A percentile compares a stretch with the other conserved stretches of the same genome.
These are phyloP conservation scores for Gossypium schwendimanii DNA, from an alignment of 441 rosid genomes.

Conservation along the genomic window DNA sequence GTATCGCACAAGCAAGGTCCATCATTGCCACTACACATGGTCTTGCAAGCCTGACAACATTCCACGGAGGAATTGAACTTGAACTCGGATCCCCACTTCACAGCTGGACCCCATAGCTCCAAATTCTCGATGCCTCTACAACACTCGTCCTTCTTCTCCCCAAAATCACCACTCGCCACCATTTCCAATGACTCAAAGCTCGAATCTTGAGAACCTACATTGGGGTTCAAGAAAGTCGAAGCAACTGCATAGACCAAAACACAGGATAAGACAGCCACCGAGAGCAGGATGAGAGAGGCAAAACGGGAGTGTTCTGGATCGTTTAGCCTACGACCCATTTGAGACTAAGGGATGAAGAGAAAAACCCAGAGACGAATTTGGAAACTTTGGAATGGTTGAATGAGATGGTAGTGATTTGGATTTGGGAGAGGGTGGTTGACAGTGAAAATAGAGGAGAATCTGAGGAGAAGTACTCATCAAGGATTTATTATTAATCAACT, in stretches of 20 bases:
- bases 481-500: background rate
- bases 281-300: conserved; percentile 39
- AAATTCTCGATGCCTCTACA: conserved; percentile 72
- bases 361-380: conserved; percentile 17
- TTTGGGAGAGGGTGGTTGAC: conserved; percentile 23
- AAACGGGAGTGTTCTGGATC: conserved; percentile 55
- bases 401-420: conserved; percentile 8
- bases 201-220: background rate
- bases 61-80: conserved; percentile 61
- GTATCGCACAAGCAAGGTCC: conserved; percentile 94
- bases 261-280: conserved; percentile 51
- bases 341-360: conserved; percentile 11
- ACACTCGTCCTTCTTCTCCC: conserved; percentile 33
- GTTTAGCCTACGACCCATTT: conserved; percentile 60
- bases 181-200: conserved; percentile 15
- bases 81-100: conserved; percentile 90
- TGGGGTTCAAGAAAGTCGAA: conserved; percentile 37
- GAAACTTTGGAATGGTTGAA: conserved; percentile 10
- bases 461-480: conserved; percentile 25
- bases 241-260: conserved; percentile 53
- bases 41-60: conserved; percentile 84
- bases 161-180: conserved; percentile 12
- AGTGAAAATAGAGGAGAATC: conserved; percentile 14
- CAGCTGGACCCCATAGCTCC: conserved; percentile 95
- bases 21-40: conserved; percentile 69